Base-by-base conservation (phyloP, 352 stramenopile species). In the Phytophthora constricta region DNA sequence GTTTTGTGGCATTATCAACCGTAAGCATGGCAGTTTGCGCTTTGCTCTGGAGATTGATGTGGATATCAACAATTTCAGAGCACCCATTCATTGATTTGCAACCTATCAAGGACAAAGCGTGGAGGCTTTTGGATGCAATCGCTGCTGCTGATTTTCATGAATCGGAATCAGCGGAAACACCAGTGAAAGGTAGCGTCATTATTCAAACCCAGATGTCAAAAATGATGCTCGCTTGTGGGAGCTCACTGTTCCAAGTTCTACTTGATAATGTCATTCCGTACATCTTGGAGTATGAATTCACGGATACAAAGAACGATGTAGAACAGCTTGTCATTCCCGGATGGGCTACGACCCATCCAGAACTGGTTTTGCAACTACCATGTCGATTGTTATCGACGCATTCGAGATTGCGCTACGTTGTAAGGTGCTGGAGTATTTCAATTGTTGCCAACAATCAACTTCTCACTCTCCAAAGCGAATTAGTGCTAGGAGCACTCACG, bases 1-100 rank as follows among this genome's bases (percentile, higher is more conserved):
- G 7, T 13, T 0, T 25, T 4, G 23, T 72, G 10, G n/a, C 62
- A 47, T 17, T 72, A 25, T n/a, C 39, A 45, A 55, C 13, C 22
- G 57, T 65, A 14, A 71, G 58, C 17, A 66, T 41, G 10, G 41
- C 56, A 34, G 23, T 63, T 22, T 58, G 65, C 41, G 33, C 66
- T 8, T 31, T 83, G 10, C 62, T 83, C 8, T 83, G 75, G 75
- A 72, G 57, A 49, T 56, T 80, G 20, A 49, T 82, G 0, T 82
- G 74, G 74, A 54, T 57, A 19, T 54, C 70, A 20, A 55, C 27
- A 25, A 26, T 58, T 3, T 52, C 58, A 10, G 41, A 19, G 58
- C 45, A 42, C 5, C 17, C 48, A 13, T 62, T 33, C 8, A 25
- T 22, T 10, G 11, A 9, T 33, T 8, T 68, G 19, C 58, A 50